phyloP scores from a whole-genome alignment of 2,329 filamentous ascomycete species.

The Chrysoporthe puriensis region DNA sequence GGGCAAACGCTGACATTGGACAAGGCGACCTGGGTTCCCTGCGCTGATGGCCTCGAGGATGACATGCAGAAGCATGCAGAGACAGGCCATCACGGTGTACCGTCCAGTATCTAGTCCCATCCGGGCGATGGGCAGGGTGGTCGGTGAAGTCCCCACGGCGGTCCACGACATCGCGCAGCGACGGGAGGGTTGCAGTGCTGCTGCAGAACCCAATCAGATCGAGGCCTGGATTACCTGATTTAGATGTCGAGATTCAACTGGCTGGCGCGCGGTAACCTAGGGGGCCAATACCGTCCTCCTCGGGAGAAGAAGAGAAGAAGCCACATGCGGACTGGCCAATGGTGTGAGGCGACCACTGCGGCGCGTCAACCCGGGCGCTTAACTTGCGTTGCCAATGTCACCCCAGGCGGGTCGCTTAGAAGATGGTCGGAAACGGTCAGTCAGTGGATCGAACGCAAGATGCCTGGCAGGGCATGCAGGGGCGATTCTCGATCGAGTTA shows the following conservation, averaged over 20 bases:
- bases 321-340: conserved; percentile 22
- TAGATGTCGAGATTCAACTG: conserved; percentile 23
- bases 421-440: conserved; percentile 14
- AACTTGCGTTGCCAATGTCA: conserved; percentile 25
- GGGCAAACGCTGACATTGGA: conserved; percentile 24
- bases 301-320: conserved; percentile 4
- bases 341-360: conserved; percentile 12
- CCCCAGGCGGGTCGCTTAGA: conserved; percentile 19
- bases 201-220: conserved; percentile 22
- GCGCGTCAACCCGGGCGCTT: conserved; percentile 27
- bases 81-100: conserved; percentile 10
- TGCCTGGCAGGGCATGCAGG: neutral
- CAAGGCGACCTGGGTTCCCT: conserved; percentile 8
- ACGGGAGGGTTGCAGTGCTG: conserved; percentile 25
- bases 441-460: conserved; percentile 16
- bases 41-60: conserved; percentile 10
- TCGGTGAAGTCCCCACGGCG: conserved; percentile 14
- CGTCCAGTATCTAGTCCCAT: neutral
- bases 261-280: conserved; percentile 29
- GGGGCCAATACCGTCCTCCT: conserved; percentile 20
- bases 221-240: conserved; percentile 13
- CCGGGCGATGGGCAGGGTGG: neutral
- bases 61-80: conserved; percentile 24
- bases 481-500: neutral
- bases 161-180: conserved; percentile 22